Evolutionary conservation across 331 rosid species (phyloP), one percentile per base, ranked within the genome.

Genomic region (Erythrophleum ivorense): DNA sequence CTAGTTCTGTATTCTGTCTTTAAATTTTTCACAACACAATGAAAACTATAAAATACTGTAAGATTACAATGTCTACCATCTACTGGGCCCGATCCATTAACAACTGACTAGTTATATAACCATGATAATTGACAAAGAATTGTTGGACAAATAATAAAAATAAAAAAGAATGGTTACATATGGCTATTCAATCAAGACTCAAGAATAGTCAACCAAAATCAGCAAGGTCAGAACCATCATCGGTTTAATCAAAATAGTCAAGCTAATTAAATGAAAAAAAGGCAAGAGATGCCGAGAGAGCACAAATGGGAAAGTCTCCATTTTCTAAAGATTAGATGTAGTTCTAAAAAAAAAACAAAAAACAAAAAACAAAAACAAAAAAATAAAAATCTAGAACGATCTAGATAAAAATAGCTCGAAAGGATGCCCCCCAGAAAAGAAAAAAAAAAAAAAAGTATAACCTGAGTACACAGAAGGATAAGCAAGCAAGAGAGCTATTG

Each of bases 11-110:
- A 34, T 41, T 67, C 75, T 73, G 48, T 57, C 63, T 34, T 60
- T 40, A 57, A 59, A 66, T 43, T 81, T 15, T 58, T 53, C 59
- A 65, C 9, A 54, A 38, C 48, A 72, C 45, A 77, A 55, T 34
- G 21, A 33, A 71, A 80, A 65, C 52, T 67, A 84, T 62, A 50
- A 83, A 66, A 67, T 59, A 54, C 76, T 43, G 59, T 67, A 46
- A 65, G 43, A 36, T 15, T 76, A 71, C 69, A 48, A 21, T 16
- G 16, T 18, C 43, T 18, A 70, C 13, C 43, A 36, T 86, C 83
- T 69, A 74, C 62, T 15, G 38, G n/a, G 11, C 48, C 83, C 3
- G 7, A 71, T 46, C 48, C 63, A 66, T 18, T 46, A 31, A 66
- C 77, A 63, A 59, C 31, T 49, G 63, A 11, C 5, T 24, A 18